Base-by-base conservation (phyloP, 2,329 filamentous ascomycete species). In the Trichoderma lentiforme region DNA sequence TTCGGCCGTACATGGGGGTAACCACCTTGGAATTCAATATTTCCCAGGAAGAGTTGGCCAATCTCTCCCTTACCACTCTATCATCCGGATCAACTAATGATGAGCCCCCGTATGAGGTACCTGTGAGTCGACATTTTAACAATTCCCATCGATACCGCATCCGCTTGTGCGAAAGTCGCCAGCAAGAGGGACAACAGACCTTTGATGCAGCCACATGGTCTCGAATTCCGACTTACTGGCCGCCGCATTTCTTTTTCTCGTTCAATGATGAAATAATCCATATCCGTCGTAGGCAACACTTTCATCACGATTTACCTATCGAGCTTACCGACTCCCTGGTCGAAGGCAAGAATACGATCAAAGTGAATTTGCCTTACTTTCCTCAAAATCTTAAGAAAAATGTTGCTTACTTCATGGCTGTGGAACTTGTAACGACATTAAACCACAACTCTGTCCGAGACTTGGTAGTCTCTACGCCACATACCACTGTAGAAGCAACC, bases 291-390 rank as follows among this genome's bases (percentile, higher is more conserved):
- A 93, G 93, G 76, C 80, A 88, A 1, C 91, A 96, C 73, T 88
- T 95, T 77, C 91, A 90, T 12, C 93, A 91, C 75, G 93, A 97
- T 76, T 80, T 94, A 9, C 91, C 95, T 0, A 83, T 93, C 6
- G 93, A 97, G 75, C 83, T 97, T 28, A 94, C 93, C 1, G 79
- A 88, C 11, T 72, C 82, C 24, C 75, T 97, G 6, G 78, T 77
- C 9, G 75, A 81, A 18, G 93, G 93, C 0, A 77, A 79, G 6
- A 97, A 97, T 76, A 79, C 76, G 0, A 78, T 97, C 3, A 82
- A 85, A 5, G 79, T 95, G 76, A 88, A 76, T 73, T 82, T 83
- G 69, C 73, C 77, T 24, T 47, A 71, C 34, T 69, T 74, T 64
- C 21, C 71, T 9, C 79, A 77, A 34, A 81, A 83, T n/a, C n/a